These are phyloP conservation scores for Fraxinus paxiana DNA, from an alignment of 305 asterid genomes.

Conservation along the genomic window DNA sequence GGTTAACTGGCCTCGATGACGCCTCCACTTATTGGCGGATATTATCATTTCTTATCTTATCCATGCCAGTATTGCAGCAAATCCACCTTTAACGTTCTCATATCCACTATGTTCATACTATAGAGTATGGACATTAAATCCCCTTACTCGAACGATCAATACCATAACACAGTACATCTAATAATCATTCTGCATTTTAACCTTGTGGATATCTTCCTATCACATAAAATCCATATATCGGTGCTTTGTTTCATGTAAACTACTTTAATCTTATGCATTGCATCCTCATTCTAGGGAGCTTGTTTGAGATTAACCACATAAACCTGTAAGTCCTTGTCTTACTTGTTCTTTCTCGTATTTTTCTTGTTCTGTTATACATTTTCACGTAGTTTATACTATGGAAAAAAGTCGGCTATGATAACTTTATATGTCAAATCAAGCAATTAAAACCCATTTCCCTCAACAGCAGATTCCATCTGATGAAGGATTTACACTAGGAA, in stretches of 20 bases:
- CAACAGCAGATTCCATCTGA: neutral
- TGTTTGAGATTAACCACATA: neutral
- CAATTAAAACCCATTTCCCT: neutral
- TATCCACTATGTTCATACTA: neutral
- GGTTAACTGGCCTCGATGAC: neutral
- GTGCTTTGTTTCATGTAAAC: neutral
- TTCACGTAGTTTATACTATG: neutral
- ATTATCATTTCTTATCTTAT: neutral
- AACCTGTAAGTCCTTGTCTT: neutral
- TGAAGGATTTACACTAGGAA: constrained; percentile 12
- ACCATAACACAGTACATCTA: neutral
- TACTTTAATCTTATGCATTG: neutral
- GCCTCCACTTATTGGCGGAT: neutral
- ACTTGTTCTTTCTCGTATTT: neutral
- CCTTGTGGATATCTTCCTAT: neutral
- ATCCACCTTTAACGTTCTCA: neutral
- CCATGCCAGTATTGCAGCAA: neutral
- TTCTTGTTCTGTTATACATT: neutral
- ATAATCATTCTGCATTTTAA: neutral
- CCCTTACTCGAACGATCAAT: neutral
- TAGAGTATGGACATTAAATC: neutral
- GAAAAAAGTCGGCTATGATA: neutral
- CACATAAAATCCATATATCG: neutral
- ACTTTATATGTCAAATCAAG: neutral
- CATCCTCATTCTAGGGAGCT: neutral